These are phyloP conservation scores for Cutaneotrichosporon cutaneum DNA, from an alignment of 1,284 basidiomycete species.

Conservation along the genomic window DNA sequence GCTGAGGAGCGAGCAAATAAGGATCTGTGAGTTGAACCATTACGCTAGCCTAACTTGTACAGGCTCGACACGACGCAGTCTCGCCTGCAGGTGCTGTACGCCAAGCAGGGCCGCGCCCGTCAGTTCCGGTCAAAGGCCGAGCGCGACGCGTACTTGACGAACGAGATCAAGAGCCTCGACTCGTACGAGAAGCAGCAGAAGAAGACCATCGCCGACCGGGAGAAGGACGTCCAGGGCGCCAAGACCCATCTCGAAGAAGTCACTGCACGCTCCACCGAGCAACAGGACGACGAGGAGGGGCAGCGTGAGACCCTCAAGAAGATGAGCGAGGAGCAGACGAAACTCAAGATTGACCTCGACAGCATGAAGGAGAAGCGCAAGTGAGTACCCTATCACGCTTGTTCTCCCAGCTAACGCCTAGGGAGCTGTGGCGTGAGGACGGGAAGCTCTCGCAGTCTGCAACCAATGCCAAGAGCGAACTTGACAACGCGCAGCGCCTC, in stretches of 20 bases:
- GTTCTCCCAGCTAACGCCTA: constrained; percentile 26
- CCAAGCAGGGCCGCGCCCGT: constrained; percentile 81
- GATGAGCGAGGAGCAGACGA: constrained; percentile 65
- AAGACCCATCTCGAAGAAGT: constrained; percentile 67
- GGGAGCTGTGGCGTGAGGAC: constrained; percentile 91
- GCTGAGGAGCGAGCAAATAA: constrained; percentile 66
- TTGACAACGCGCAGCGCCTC: constrained; percentile 73
- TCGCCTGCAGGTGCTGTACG: constrained; percentile 69
- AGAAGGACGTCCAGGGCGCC: constrained; percentile 73
- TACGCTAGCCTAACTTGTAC: background rate
- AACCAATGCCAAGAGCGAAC: constrained; percentile 72
- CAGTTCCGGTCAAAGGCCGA: constrained; percentile 81
- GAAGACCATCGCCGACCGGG: constrained; percentile 62
- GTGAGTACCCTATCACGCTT: constrained; percentile 44
- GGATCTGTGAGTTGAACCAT: constrained; percentile 49
- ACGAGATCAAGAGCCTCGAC: constrained; percentile 70
- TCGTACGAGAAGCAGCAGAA: constrained; percentile 62
- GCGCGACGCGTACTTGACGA: constrained; percentile 72
- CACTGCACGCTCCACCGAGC: constrained; percentile 63
- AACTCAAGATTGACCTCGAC: constrained; percentile 68
- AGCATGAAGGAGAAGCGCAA: constrained; percentile 78
- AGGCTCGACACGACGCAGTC: constrained; percentile 71
- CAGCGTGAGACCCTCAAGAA: constrained; percentile 69
- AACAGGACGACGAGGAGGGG: constrained; percentile 66
- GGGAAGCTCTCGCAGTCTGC: constrained; percentile 78